Conservation (phyloP, 495 filamentous ascomycete genomes). For the Neurospora sublineolata region DNA sequence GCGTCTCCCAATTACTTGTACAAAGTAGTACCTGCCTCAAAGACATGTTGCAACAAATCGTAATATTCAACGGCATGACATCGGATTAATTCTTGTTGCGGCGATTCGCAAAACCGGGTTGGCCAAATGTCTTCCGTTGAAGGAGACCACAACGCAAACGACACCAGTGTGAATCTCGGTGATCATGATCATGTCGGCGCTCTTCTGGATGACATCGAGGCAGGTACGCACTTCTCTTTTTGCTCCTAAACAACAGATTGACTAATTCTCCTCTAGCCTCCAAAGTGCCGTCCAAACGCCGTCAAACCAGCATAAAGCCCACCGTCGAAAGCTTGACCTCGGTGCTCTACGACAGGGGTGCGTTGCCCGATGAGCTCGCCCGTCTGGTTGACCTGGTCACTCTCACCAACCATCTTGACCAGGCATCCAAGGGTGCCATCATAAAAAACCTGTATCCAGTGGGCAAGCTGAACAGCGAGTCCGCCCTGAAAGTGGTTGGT, state of each 20-base stretch:
- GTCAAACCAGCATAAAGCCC: conserved; percentile 29
- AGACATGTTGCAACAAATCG: neutral
- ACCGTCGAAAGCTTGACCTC: conserved; percentile 36
- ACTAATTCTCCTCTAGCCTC: conserved; percentile 28
- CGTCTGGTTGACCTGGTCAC: conserved; percentile 58
- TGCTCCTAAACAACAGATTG: neutral
- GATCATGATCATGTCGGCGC: neutral
- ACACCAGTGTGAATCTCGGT: neutral
- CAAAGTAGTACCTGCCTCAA: neutral
- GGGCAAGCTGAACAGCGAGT: conserved; percentile 45
- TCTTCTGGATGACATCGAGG: conserved; percentile 18
- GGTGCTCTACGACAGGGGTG: conserved; percentile 54
- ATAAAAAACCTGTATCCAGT: conserved; percentile 68
- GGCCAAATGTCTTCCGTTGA: neutral
- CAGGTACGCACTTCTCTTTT: conserved; percentile 11
- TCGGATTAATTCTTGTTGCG: neutral
- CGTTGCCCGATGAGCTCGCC: conserved; percentile 46
- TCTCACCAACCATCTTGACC: conserved; percentile 57
- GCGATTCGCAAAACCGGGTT: neutral
- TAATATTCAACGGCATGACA: neutral
- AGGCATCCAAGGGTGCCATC: conserved; percentile 53
- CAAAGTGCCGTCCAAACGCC: conserved; percentile 37
- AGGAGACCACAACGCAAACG: neutral
- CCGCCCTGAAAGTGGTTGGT: conserved; percentile 57
- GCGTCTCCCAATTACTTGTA: neutral